Conservation (phyloP, 2,329 filamentous ascomycete genomes). For the Aspergillus sp. region DNA sequence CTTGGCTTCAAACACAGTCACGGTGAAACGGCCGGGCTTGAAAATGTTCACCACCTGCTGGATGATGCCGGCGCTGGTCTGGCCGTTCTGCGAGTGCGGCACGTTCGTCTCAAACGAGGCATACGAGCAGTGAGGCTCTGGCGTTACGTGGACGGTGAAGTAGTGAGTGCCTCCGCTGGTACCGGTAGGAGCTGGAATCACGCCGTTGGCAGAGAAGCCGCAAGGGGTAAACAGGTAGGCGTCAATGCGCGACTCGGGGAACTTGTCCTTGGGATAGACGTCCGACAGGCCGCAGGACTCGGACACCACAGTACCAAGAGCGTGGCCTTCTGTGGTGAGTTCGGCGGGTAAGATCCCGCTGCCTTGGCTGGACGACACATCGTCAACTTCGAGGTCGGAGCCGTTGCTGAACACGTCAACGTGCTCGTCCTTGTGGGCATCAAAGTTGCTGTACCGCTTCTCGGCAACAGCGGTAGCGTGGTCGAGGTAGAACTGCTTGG, state of each 20-base stretch:
- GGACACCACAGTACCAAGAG: constrained; percentile 88
- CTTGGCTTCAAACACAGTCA: constrained; percentile 95
- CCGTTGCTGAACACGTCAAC: constrained; percentile 80
- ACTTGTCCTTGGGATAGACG: constrained; percentile 83
- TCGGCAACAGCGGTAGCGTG: constrained; percentile 89
- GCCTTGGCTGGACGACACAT: constrained; percentile 59
- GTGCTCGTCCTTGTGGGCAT: constrained; percentile 62
- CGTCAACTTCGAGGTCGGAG: constrained; percentile 57
- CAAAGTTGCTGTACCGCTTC: constrained; percentile 74
- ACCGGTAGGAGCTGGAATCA: constrained; percentile 76
- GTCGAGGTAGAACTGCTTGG: constrained; percentile 72
- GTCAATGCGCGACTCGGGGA: constrained; percentile 91
- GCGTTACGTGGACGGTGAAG: constrained; percentile 98
- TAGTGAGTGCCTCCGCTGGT: constrained; percentile 71
- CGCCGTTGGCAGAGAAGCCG: constrained; percentile 95
- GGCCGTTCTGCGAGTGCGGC: constrained; percentile 82
- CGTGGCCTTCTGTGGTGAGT: constrained; percentile 89
- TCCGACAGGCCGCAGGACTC: constrained; percentile 86
- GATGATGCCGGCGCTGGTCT: constrained; percentile 87
- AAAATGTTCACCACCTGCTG: constrained; percentile 95
- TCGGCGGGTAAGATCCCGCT: constrained; percentile 65
- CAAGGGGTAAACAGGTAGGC: constrained; percentile 96
- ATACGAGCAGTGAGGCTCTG: constrained; percentile 95
- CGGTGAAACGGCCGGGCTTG: constrained; percentile 95
- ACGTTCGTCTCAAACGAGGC: constrained; percentile 99